These are phyloP conservation scores for Fagopyrum tataricum DNA, from an alignment of 148 eudicot genomes.

Conservation along the genomic window DNA sequence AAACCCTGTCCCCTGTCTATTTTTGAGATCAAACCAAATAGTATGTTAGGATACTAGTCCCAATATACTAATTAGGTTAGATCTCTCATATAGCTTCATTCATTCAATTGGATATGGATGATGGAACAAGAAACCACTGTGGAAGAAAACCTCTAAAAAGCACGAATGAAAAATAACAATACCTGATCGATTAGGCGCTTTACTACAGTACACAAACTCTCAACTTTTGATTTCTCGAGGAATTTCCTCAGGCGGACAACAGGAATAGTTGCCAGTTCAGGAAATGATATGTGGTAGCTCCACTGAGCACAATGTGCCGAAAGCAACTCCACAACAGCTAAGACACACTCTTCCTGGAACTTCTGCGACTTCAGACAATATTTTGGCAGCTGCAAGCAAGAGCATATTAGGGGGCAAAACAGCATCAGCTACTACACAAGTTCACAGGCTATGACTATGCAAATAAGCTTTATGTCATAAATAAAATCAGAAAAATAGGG, in stretches of 20 bases:
- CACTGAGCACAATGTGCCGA: slow-evolving; percentile 70
- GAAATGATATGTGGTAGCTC: slow-evolving; percentile 88
- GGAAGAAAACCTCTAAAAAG: background rate
- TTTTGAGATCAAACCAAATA: no score
- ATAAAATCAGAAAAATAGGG: background rate
- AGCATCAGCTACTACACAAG: background rate
- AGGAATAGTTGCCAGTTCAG: slow-evolving; percentile 79
- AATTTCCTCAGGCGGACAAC: slow-evolving; percentile 63
- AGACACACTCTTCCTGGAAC: slow-evolving; percentile 70
- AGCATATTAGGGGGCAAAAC: background rate
- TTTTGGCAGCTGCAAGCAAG: slow-evolving; percentile 65
- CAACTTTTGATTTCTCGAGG: slow-evolving; percentile 42
- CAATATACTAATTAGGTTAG: background rate
- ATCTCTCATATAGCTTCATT: background rate
- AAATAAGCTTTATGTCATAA: background rate
- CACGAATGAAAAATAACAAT: slow-evolving; percentile 13
- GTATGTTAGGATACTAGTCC: background rate
- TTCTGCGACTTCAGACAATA: slow-evolving; percentile 57
- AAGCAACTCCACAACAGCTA: slow-evolving; percentile 56
- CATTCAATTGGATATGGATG: background rate
- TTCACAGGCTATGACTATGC: background rate
- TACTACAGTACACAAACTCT: slow-evolving; percentile 50
- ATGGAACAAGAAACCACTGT: background rate
- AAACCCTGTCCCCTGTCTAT: no score
- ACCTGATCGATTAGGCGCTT: slow-evolving; percentile 93